Evolutionary conservation across 2,329 filamentous ascomycete species (phyloP), one percentile per base, ranked within the genome.

Genomic region (Arthrobotrys sphaeroides): DNA sequence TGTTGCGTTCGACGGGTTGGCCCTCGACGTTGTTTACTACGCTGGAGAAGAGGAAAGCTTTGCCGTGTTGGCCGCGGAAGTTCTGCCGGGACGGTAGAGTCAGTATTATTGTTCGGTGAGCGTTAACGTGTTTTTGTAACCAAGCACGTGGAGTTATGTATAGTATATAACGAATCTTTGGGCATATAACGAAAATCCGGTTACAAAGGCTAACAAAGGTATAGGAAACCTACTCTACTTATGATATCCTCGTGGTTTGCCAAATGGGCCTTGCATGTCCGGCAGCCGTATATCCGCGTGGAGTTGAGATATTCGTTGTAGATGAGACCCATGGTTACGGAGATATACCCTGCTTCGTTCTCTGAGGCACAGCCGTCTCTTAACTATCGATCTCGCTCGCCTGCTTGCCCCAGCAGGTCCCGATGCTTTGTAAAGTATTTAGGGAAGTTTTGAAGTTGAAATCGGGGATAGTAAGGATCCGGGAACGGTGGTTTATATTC

Each of bases 41-140:
- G 77, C 83, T 89, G 84, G 94, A 91, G 87, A 99, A 98, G 78
- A 99, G 90, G 84, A 94, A 99, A 67, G 95, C 95, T 85, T 98
- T 98, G 82, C 95, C 95, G 83, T 98, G 94, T 83, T 98, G 94
- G 81, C 95, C 95, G 77, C 95, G 93, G 85, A 99, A 99, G 85
- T 96, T 97, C 93, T 98, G 82, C 31, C 22, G 18, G n/a, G 18
- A 22, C 9, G 5, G 9, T 26, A 36, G 43, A 20, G 20, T 64
- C 38, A 55, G 51, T 18, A 38, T 22, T 22, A 9, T 18, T 13
- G 18, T 38, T 55, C n/a, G 51, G 51, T 22, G 24, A 55, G 51
- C n/a, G 36, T 18, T 24, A n/a, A n/a, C 51, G n/a, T 24, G 18
- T 43, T 9, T 12, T 60, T n/a, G n/a, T 43, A 28, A 5, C n/a